Conservation (phyloP, 1,284 basidiomycete genomes). For the Cryptococcus sp. region DNA sequence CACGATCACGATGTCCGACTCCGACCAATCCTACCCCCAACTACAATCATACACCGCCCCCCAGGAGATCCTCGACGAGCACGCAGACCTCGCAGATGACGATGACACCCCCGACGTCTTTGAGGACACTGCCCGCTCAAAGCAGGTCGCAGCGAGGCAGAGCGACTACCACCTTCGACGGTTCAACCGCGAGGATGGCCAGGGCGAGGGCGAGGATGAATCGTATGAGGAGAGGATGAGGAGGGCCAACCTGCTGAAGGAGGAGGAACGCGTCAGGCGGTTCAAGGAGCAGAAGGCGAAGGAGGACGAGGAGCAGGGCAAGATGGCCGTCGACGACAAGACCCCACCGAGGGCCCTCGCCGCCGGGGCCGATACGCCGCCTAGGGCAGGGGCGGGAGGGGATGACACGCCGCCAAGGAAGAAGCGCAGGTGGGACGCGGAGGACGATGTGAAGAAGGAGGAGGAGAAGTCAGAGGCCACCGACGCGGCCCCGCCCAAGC, state of each 20-base stretch:
- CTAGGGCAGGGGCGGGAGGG: slow-evolving; percentile 13
- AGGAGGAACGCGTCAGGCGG: slow-evolving; percentile 78
- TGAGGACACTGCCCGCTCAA: slow-evolving; percentile 82
- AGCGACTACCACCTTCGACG: slow-evolving; percentile 93
- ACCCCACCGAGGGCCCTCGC: slow-evolving; percentile 67
- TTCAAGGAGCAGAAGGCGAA: slow-evolving; percentile 79
- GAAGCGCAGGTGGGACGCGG: slow-evolving; percentile 82
- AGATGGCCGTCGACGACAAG: slow-evolving; percentile 58
- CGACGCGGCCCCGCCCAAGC: slow-evolving; percentile 73
- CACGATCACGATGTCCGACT: slow-evolving; percentile 17
- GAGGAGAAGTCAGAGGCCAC: slow-evolving; percentile 57
- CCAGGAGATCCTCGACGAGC: slow-evolving; percentile 92
- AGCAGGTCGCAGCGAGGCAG: slow-evolving; percentile 91
- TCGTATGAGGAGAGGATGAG: slow-evolving; percentile 98
- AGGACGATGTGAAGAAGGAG: slow-evolving; percentile 47
- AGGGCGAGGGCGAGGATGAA: slow-evolving; percentile 61
- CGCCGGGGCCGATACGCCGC: slow-evolving; percentile 37
- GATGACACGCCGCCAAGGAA: slow-evolving; percentile 52
- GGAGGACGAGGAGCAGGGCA: slow-evolving; percentile 68
- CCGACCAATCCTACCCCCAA: slow-evolving; percentile 50
- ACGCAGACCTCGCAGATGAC: slow-evolving; percentile 84
- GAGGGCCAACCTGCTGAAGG: slow-evolving; percentile 82
- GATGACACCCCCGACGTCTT: slow-evolving; percentile 92
- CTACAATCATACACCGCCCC: slow-evolving; percentile 87
- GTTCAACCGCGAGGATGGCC: slow-evolving; percentile 65